A percentile compares a stretch with the other conserved stretches of the same genome.
Conservation (phyloP, 2,329 filamentous ascomycete genomes). For the Colletotrichum sublineola region DNA sequence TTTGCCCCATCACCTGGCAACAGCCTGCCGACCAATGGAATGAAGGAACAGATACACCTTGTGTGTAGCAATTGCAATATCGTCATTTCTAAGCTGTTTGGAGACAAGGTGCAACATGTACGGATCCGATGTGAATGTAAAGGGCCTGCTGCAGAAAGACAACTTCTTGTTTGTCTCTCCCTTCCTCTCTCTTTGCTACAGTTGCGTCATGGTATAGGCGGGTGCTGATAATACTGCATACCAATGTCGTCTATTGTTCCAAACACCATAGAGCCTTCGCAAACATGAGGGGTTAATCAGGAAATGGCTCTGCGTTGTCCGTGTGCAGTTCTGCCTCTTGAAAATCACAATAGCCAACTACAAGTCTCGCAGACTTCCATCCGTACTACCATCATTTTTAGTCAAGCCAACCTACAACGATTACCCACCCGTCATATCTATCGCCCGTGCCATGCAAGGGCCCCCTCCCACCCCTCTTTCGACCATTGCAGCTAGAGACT, state of each 20-base stretch:
- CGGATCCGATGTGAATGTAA: slow-evolving; percentile 1
- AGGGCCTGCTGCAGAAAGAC: slow-evolving; percentile 1
- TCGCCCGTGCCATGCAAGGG: slow-evolving; percentile 35
- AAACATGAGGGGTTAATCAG: not conserved
- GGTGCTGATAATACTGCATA: not conserved
- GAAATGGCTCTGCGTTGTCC: not conserved
- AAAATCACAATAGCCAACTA: not conserved
- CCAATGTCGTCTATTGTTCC: not conserved
- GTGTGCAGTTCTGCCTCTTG: too few species aligned
- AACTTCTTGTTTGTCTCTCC: slow-evolving; percentile 6
- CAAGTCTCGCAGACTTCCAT: slow-evolving; percentile 17
- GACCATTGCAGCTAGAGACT: not conserved
- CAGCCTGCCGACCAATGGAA: slow-evolving; percentile 20
- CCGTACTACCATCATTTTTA: slow-evolving; percentile 24
- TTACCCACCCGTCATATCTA: slow-evolving; percentile 31
- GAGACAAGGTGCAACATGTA: slow-evolving; percentile 6
- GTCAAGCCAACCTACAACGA: slow-evolving; percentile 2
- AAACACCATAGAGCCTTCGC: not conserved
- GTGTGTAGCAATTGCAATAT: slow-evolving; percentile 18
- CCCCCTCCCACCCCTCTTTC: slow-evolving; percentile 34
- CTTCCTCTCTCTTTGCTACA: not conserved
- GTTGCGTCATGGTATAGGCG: slow-evolving; percentile 20
- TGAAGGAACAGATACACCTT: not conserved
- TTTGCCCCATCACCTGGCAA: slow-evolving; percentile 31
- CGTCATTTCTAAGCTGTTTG: slow-evolving; percentile 8